phyloP scores from a whole-genome alignment of 345 rosid species.

The Salix caprea region DNA sequence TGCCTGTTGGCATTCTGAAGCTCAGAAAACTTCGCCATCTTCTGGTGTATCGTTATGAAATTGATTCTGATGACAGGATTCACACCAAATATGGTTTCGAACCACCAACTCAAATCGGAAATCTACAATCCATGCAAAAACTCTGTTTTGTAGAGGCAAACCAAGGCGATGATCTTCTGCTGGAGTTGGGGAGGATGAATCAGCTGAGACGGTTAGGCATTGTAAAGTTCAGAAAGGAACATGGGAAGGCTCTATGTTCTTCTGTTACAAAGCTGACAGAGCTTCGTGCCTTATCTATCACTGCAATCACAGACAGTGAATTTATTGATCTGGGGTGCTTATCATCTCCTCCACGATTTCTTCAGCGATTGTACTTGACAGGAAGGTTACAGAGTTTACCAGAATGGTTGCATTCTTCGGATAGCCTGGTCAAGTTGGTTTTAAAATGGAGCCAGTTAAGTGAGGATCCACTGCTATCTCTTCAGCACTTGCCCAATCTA shows the following conservation, averaged over 20 bases:
- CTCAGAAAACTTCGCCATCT: slow-evolving; percentile 19
- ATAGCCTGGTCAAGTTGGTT: not conserved
- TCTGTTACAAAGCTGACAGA: not conserved
- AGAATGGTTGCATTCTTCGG: not conserved
- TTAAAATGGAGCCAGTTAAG: not conserved
- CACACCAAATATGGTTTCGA: slow-evolving; percentile 9
- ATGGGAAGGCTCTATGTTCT: slow-evolving; percentile 6
- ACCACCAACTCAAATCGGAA: slow-evolving; percentile 12
- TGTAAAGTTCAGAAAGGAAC: slow-evolving; percentile 2
- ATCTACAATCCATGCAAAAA: not conserved
- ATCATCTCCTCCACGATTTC: slow-evolving; percentile 16
- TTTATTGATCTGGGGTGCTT: slow-evolving; percentile 28
- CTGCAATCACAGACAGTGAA: slow-evolving; percentile 22
- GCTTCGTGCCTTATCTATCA: slow-evolving; percentile 24
- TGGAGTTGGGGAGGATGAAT: not conserved
- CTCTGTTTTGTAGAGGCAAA: slow-evolving; percentile 6
- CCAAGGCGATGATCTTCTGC: not conserved
- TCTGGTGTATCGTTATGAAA: slow-evolving; percentile 11
- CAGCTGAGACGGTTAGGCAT: slow-evolving; percentile 8
- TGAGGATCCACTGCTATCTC: not conserved
- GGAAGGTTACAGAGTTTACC: not conserved
- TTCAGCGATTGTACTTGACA: not conserved
- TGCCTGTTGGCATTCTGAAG: slow-evolving; percentile 15
- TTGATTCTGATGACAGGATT: not conserved
- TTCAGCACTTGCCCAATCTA: slow-evolving; percentile 2